Evolutionary conservation across 2,329 filamentous ascomycete species (phyloP).

Genomic region (Metarhizium guizhouense): DNA sequence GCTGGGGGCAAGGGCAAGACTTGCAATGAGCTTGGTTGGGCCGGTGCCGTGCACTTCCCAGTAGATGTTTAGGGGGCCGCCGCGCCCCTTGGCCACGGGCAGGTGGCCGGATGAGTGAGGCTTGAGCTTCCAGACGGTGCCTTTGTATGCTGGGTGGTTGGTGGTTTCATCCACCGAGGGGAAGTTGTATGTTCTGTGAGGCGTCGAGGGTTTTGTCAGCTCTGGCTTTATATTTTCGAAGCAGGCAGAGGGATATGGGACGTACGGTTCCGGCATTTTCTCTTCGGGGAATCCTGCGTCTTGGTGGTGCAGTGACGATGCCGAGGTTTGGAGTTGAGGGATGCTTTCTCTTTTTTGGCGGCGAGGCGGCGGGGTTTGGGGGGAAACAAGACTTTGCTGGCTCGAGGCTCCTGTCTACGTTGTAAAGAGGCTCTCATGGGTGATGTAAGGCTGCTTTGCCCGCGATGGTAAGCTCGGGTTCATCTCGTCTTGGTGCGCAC

Average conservation of each 20-base stretch:
- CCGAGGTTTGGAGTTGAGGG: neutral
- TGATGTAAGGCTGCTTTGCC: no score
- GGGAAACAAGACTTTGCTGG: no score
- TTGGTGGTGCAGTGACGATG: neutral
- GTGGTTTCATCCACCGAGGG: constrained; percentile 49
- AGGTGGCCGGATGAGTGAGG: constrained; percentile 53
- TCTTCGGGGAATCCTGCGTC: neutral
- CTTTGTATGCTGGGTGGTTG: constrained; percentile 56
- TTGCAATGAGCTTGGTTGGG: constrained; percentile 62
- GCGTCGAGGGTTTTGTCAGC: neutral
- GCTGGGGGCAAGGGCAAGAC: constrained; percentile 23
- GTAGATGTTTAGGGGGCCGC: constrained; percentile 66
- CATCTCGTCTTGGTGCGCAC: no score
- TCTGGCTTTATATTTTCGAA: neutral
- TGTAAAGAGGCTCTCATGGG: no score
- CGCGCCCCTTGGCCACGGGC: constrained; percentile 58
- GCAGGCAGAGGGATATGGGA: neutral
- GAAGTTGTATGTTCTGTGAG: constrained; percentile 12
- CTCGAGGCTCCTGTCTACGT: no score
- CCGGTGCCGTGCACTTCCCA: constrained; percentile 77
- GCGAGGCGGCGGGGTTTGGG: no score
- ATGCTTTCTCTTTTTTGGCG: no score
- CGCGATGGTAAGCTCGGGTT: no score
- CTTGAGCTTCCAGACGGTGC: constrained; percentile 60
- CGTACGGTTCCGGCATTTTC: neutral